Evolutionary conservation across 441 rosid genomes (phyloP).

Genomic region (Euphorbia schlechtendalii): DNA sequence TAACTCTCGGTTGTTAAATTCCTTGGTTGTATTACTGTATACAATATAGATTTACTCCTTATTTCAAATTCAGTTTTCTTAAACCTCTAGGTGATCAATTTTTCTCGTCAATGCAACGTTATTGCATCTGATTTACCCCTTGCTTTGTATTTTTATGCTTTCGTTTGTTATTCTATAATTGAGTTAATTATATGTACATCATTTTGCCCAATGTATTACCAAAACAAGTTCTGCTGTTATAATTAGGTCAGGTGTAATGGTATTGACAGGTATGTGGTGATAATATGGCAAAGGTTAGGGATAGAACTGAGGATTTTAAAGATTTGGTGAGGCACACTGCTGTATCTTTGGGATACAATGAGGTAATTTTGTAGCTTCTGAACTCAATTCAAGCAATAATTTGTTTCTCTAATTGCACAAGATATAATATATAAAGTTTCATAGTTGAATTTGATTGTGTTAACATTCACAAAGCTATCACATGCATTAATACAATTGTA

Average conservation of each 20-base stretch:
- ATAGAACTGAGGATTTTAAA: conserved; percentile 87
- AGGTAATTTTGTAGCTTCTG: conserved; percentile 35
- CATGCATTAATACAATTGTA: neutral
- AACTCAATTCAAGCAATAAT: neutral
- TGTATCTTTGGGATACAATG: conserved; percentile 57
- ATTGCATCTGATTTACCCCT: no score
- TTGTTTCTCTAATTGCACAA: neutral
- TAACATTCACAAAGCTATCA: neutral
- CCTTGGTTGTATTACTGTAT: no score
- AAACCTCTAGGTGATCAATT: neutral
- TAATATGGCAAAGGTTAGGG: conserved; percentile 71
- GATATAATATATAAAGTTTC: neutral
- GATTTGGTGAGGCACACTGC: conserved; percentile 71
- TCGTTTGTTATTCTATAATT: no score
- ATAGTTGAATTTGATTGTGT: neutral
- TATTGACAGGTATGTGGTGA: conserved; percentile 8
- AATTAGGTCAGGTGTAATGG: conserved; percentile 4
- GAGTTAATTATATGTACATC: no score
- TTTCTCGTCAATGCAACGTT: no score
- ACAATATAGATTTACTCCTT: neutral
- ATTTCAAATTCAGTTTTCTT: neutral
- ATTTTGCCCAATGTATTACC: no score
- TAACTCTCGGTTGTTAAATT: no score
- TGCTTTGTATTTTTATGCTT: no score
- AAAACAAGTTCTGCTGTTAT: neutral